Base-by-base conservation (phyloP, 2,329 filamentous ascomycete genomes). In the Fusarium humuli region DNA sequence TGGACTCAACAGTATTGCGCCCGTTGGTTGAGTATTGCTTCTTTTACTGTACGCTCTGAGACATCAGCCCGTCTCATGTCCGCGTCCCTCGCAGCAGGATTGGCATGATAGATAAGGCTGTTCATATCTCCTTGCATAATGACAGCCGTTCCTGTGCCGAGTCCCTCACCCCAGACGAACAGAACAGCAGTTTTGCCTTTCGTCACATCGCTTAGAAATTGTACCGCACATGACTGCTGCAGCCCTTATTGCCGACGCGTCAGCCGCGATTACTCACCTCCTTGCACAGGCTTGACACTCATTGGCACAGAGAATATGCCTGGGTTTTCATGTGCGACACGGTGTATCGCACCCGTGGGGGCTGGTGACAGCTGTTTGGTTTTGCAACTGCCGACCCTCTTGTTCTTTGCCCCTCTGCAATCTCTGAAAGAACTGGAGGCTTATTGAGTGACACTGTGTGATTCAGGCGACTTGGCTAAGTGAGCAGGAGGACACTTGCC, bases 221-320 rank as follows among this genome's bases (percentile, higher is more conserved):
- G 4, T 4, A 7, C 2, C 16, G 37, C 23, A 30, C 20, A 18
- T 32, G 29, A 34, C 34, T 48, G 29, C 32, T 55, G 37, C 29
- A 34, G 41, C 42, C 37, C 11, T 41, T 27, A 20, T 23, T 41
- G n/a, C 23, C 47, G 44, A 66, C 44, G 30, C 62, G 63, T 56
- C 48, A 67, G 63, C 62, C 48, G 61, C 55, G 34, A 40, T 25
- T 45, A 30, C 25, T 52, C 57, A 30, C 25, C 42, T 23, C 37
- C 29, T 56, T 37, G 25, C 20, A 11, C n/a, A n/a, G 12, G 27
- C 20, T 12, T 10, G 27, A 3, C n/a, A 4, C 7, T 6, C 23
- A n/a, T n/a, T 14, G 20, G 27, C 9, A 44, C 29, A 27, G 25
- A 20, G 20, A 22, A 20, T 25, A 23, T 12, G 27, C 22, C 22